These are phyloP conservation scores for Seiridium unicorne DNA, from an alignment of 2,329 filamentous ascomycete species.

Conservation along the genomic window DNA sequence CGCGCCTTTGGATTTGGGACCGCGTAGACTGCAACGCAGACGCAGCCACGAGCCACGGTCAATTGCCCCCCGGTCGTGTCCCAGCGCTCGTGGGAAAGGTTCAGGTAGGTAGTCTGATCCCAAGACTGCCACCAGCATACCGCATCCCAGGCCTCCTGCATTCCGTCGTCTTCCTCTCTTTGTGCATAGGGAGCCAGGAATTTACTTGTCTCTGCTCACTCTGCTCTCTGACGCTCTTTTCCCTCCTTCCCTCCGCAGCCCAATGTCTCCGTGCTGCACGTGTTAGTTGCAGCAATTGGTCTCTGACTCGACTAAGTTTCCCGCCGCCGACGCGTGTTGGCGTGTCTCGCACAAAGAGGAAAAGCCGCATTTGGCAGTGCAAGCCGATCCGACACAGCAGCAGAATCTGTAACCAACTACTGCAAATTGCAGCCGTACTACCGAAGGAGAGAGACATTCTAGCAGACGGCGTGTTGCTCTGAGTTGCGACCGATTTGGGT, in stretches of 20 bases:
- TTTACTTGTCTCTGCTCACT: neutral
- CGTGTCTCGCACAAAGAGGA: conserved; percentile 10
- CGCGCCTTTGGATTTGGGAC: conserved; percentile 1
- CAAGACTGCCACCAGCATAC: neutral
- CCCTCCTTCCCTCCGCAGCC: neutral
- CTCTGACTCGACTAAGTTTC: conserved; percentile 7
- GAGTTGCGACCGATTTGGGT: neutral
- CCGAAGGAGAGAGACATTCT: neutral
- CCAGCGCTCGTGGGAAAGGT: neutral
- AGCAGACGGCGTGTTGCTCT: neutral
- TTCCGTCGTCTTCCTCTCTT: neutral
- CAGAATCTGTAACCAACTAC: neutral
- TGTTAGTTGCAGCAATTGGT: neutral
- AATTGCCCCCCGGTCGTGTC: neutral
- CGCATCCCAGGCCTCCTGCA: neutral
- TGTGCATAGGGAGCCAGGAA: neutral
- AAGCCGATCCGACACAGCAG: neutral
- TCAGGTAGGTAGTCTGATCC: neutral
- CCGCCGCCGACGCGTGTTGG: conserved; percentile 7
- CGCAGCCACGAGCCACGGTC: neutral
- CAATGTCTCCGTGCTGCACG: conserved; percentile 1
- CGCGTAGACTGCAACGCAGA: neutral
- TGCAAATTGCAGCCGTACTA: neutral
- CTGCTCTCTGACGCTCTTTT: neutral
- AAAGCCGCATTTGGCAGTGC: conserved; percentile 8